These are phyloP conservation scores for Dentipellis sp. DNA, from an alignment of 768 basidiomycete species.

Conservation along the genomic window DNA sequence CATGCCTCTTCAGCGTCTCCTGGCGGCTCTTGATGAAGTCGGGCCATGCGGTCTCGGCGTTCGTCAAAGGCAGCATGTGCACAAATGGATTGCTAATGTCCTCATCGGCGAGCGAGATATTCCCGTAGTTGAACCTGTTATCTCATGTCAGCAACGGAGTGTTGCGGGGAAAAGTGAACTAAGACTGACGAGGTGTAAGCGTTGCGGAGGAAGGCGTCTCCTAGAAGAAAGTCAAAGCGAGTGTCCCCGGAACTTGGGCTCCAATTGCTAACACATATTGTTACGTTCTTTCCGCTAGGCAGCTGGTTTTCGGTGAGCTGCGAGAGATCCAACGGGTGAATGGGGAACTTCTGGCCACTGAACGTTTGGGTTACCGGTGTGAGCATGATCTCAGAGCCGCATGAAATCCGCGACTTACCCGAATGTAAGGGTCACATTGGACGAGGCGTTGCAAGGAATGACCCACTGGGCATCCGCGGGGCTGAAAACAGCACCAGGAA, in stretches of 20 bases:
- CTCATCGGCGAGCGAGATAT: background rate
- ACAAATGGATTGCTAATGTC: background rate
- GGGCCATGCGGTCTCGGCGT: background rate
- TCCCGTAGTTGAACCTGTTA: background rate
- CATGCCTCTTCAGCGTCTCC: background rate
- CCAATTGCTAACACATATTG: background rate
- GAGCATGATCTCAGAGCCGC: background rate
- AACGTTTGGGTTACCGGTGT: background rate
- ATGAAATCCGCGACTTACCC: background rate
- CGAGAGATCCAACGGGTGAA: background rate
- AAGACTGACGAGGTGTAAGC: background rate
- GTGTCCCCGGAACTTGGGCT: background rate
- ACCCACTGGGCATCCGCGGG: background rate
- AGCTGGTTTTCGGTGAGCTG: background rate
- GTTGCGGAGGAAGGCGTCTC: background rate
- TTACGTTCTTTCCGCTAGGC: background rate
- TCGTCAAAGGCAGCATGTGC: background rate
- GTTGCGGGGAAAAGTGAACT: background rate
- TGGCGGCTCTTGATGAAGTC: background rate
- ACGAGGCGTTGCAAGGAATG: background rate
- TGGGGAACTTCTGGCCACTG: background rate
- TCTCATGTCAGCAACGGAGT: background rate
- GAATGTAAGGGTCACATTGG: background rate
- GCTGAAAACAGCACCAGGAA: background rate
- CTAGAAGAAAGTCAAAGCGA: background rate